Conservation (phyloP, 2,329 filamentous ascomycete species). For the Aspergillus intermedius region DNA sequence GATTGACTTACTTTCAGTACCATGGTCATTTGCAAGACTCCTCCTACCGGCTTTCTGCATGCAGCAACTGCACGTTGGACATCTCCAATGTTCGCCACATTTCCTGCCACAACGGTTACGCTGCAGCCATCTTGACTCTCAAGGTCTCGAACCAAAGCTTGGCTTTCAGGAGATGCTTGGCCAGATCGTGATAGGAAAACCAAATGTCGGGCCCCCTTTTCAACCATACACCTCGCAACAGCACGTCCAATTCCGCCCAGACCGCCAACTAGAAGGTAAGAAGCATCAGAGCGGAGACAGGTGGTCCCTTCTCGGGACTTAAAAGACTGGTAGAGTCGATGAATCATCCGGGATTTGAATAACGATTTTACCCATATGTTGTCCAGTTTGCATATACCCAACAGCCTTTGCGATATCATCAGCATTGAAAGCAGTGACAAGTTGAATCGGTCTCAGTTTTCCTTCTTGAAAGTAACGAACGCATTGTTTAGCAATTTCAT, state of each 20-base stretch:
- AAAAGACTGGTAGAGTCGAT: not conserved
- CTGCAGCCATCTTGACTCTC: not conserved
- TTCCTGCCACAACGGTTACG: slow-evolving; percentile 3
- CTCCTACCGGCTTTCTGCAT: slow-evolving; percentile 2
- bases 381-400: not conserved
- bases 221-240: slow-evolving; percentile 10
- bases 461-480: not conserved
- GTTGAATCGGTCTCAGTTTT: not conserved
- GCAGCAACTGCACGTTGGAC: slow-evolving; percentile 5
- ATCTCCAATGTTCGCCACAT: slow-evolving; percentile 4
- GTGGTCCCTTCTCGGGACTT: not conserved
- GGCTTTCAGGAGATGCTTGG: not conserved
- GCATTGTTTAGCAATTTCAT: not conserved
- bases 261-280: slow-evolving; percentile 12
- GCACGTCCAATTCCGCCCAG: slow-evolving; percentile 11
- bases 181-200: slow-evolving; percentile 8
- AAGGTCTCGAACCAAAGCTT: slow-evolving; percentile 6
- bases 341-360: not conserved
- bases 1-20: slow-evolving; percentile 7
- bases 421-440: not conserved
- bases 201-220: slow-evolving; percentile 9
- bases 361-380: not conserved
- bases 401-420: not conserved
- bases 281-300: not conserved
- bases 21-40: slow-evolving; percentile 18